These are phyloP conservation scores for Saksenaea oblongispora DNA, from an alignment of 371 early-diverging fungal species.

Conservation along the genomic window DNA sequence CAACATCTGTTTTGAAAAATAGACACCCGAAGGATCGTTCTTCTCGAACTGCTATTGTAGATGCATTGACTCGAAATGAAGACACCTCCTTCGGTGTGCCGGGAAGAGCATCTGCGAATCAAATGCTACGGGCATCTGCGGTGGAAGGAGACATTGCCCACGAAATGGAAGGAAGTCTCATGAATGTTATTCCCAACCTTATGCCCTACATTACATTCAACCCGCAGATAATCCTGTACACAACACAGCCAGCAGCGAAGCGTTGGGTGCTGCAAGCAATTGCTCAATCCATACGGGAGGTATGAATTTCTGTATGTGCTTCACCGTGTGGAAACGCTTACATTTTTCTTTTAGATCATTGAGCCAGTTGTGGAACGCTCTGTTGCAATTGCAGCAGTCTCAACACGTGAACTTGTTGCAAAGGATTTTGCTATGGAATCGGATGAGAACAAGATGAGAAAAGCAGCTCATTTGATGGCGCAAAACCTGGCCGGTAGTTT, in stretches of 20 bases:
- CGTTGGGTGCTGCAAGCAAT: constrained; percentile 86
- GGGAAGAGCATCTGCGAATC: neutral
- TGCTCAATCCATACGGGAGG: constrained; percentile 88
- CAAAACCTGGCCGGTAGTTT: constrained; percentile 78
- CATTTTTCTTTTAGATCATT: constrained; percentile 49
- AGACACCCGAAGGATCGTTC: constrained; percentile 56
- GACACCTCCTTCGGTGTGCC: constrained; percentile 9
- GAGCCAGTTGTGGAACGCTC: constrained; percentile 90
- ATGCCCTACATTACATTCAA: constrained; percentile 73
- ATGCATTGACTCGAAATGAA: constrained; percentile 12
- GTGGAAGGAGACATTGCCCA: neutral
- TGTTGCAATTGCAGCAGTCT: constrained; percentile 87
- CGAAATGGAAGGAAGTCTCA: constrained; percentile 17
- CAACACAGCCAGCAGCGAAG: constrained; percentile 78
- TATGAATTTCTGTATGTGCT: neutral
- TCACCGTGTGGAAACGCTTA: neutral
- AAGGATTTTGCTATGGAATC: constrained; percentile 96
- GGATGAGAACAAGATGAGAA: constrained; percentile 89
- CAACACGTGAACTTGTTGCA: constrained; percentile 86
- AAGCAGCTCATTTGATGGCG: constrained; percentile 94
- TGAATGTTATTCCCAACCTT: constrained; percentile 58
- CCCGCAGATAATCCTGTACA: constrained; percentile 71
- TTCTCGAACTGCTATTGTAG: constrained; percentile 23
- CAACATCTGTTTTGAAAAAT: constrained; percentile 74
- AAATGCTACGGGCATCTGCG: neutral